Conservation (phyloP, 2,329 filamentous ascomycete genomes). For the Beauveria bassiana region DNA sequence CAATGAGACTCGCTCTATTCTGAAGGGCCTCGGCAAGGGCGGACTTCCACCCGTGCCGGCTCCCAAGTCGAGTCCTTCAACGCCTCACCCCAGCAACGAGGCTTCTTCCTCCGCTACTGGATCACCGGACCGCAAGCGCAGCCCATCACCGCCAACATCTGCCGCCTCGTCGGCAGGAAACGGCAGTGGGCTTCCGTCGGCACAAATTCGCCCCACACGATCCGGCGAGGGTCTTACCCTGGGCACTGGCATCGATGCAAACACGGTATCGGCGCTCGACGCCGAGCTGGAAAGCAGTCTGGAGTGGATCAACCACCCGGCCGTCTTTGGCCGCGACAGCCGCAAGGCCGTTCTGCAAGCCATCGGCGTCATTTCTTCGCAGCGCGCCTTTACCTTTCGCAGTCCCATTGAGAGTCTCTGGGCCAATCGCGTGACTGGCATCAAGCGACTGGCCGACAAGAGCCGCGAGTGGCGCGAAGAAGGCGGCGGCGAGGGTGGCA, state of each 20-base stretch:
- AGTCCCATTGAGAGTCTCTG: slow-evolving; percentile 84
- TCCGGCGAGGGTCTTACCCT: slow-evolving; percentile 53
- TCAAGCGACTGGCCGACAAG: slow-evolving; percentile 72
- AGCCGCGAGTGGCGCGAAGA: slow-evolving; percentile 90
- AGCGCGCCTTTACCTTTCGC: slow-evolving; percentile 88
- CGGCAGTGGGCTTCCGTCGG: slow-evolving; percentile 27
- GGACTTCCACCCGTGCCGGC: slow-evolving; percentile 78
- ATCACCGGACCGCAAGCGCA: slow-evolving; percentile 48
- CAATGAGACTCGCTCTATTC: slow-evolving; percentile 85
- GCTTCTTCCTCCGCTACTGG: slow-evolving; percentile 33
- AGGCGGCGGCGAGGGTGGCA: slow-evolving; percentile 63
- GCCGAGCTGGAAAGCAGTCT: slow-evolving; percentile 82
- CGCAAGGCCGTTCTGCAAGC: slow-evolving; percentile 93
- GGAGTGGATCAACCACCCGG: slow-evolving; percentile 97
- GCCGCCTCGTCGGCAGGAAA: slow-evolving; percentile 34
- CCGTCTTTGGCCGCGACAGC: slow-evolving; percentile 87
- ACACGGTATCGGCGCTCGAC: slow-evolving; percentile 79
- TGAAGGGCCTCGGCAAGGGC: slow-evolving; percentile 93
- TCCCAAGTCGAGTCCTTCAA: slow-evolving; percentile 38
- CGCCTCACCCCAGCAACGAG: slow-evolving; percentile 39
- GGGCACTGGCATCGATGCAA: slow-evolving; percentile 70
- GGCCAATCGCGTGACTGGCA: slow-evolving; percentile 73
- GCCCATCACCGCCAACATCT: slow-evolving; percentile 47
- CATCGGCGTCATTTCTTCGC: slow-evolving; percentile 92
- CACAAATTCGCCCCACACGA: slow-evolving; percentile 41